phyloP scores from a whole-genome alignment of 441 rosid genomes.

The Capsella rubella region DNA sequence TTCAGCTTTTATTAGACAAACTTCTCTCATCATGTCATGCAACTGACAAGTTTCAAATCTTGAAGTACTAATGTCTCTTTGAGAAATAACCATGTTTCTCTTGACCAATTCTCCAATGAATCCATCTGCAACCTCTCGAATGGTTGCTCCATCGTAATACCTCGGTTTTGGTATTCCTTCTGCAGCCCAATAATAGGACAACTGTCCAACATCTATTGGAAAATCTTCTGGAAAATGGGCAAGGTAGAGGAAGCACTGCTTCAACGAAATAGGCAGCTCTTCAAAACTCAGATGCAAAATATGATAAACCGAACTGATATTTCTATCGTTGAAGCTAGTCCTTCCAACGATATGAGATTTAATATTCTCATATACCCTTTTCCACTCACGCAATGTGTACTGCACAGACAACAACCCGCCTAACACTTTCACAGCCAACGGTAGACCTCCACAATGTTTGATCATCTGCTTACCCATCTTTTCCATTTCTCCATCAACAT shows the following conservation, averaged over 20 bases:
- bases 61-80: not conserved
- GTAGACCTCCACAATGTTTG: conserved; percentile 36
- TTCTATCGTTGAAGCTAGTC: not conserved
- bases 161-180: conserved; percentile 23
- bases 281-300: conserved; percentile 29
- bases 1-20: conserved; percentile 38
- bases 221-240: conserved; percentile 45
- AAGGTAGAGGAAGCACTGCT: conserved; percentile 46
- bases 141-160: not conserved
- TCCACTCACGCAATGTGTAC: conserved; percentile 13
- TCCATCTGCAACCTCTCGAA: conserved; percentile 28
- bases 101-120: conserved; percentile 31
- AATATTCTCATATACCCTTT: conserved; percentile 6
- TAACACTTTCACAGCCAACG: conserved; percentile 25
- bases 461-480: conserved; percentile 28
- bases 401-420: conserved; percentile 8
- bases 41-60: conserved; percentile 31
- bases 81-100: conserved; percentile 41
- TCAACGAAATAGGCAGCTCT: conserved; percentile 43
- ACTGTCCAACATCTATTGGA: not conserved
- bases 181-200: conserved; percentile 40
- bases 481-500: conserved; percentile 5
- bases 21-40: conserved; percentile 47
- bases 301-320: not conserved
- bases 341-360: not conserved